Base-by-base conservation (phyloP, 805 yeast genomes). In the Ogataea philodendri region DNA sequence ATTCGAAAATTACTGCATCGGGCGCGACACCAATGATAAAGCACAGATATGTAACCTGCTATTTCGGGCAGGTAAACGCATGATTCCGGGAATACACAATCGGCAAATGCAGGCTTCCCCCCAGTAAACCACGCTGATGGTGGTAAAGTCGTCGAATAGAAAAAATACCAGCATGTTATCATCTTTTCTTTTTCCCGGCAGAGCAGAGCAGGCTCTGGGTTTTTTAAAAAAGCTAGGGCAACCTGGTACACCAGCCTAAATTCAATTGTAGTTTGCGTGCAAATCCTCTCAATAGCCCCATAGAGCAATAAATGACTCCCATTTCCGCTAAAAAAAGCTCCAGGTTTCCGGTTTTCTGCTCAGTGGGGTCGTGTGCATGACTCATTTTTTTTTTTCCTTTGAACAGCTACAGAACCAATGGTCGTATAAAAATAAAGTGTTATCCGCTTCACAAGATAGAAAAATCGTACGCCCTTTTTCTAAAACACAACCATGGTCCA, bases 401-500 rank as follows among this genome's bases (percentile, higher is more conserved):
- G 18, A 25, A 21, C 35, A 20, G 23, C 30, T 23, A 30, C 30
- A 30, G 22, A 30, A 29, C 8, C 7, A 9, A 28, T 17, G n/a
- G 22, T 15, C 27, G 38, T 45, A 45, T 45, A 45, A 45, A 35
- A 22, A 35, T 39, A 34, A 30, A 30, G 6, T 32, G 29, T 31
- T 30, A 22, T 45, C 49, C 49, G 32, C 42, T 25, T 26, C 27
- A 15, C 13, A 15, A 24, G 20, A 24, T 30, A 30, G 26, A 30
- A 24, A 21, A 36, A 19, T 22, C 22, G 15, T 26, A 26, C 25
- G 23, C 40, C 26, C 13, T 24, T 32, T 29, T 32, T 28, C 31
- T 21, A 28, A 26, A 34, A 41, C 28, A 9, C 29, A 19, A 32
- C 5, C 30, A 50, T 48, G 52, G 48, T 42, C 30, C 51, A 47